phyloP scores from a whole-genome alignment of 129 eudicot species.

The Helianthus annuus region DNA sequence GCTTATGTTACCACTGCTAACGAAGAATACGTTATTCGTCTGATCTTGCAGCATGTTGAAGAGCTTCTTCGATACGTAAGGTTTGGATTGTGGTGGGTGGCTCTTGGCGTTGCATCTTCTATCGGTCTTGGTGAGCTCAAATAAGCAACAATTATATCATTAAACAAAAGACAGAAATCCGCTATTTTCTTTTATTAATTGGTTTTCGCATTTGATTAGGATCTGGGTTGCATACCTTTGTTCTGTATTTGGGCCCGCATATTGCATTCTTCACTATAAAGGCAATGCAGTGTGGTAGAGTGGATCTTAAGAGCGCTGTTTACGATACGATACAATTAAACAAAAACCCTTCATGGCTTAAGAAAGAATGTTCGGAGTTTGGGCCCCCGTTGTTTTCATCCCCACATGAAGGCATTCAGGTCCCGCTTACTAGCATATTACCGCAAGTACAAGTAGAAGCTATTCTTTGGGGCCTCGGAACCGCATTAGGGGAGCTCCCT shows the following conservation, averaged over 20 bases:
- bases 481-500: constrained; percentile 98
- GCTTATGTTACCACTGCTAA: background rate
- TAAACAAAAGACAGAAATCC: background rate
- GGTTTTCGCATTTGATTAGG: constrained; percentile 48
- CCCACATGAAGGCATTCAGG: constrained; percentile 45
- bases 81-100: constrained; percentile 96
- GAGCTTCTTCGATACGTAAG: constrained; percentile 59
- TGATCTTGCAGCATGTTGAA: constrained; percentile 63
- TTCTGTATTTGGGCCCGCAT: constrained; percentile 92
- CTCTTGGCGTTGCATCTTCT: constrained; percentile 98
- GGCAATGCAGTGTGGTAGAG: constrained; percentile 92
- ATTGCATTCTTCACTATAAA: constrained; percentile 89
- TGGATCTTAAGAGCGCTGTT: constrained; percentile 84
- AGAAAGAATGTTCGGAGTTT: constrained; percentile 82
- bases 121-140: constrained; percentile 89
- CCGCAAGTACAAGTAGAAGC: constrained; percentile 95
- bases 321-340: constrained; percentile 92
- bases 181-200: background rate
- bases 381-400: constrained; percentile 75
- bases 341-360: constrained; percentile 83
- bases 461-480: constrained; percentile 91
- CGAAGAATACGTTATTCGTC: constrained; percentile 19
- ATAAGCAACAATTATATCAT: background rate
- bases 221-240: constrained; percentile 96
- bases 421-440: constrained; percentile 84